phyloP scores from a whole-genome alignment of 2,329 filamentous ascomycete species.

The Neocatenulostroma microsporum region DNA sequence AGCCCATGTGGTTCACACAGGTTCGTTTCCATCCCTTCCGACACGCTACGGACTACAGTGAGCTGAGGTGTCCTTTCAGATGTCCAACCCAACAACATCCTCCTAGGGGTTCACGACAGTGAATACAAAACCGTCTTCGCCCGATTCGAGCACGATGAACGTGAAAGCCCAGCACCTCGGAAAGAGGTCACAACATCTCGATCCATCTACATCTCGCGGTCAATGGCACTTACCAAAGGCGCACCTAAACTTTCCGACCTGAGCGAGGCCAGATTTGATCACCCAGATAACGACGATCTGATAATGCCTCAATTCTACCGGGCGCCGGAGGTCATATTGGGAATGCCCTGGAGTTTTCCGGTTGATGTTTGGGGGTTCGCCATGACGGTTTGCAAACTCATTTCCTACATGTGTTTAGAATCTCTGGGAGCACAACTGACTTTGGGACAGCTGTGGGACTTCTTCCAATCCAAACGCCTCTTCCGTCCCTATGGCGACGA shows the following conservation, averaged over 20 bases:
- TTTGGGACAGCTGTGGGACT: constrained; percentile 29
- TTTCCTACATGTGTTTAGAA: too few relatives aligned
- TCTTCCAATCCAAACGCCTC: constrained; percentile 30
- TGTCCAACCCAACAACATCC: constrained; percentile 32
- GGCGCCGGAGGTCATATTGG: constrained; percentile 33
- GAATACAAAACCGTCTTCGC: constrained; percentile 27
- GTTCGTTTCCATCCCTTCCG: constrained; percentile 9
- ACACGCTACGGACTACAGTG: background rate
- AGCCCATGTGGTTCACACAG: constrained; percentile 23
- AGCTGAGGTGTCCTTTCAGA: constrained; percentile 19
- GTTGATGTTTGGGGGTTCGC: constrained; percentile 36
- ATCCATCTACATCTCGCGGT: constrained; percentile 28
- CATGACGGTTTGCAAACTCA: too few relatives aligned
- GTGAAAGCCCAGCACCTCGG: constrained; percentile 25
- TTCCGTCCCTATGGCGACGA: constrained; percentile 22
- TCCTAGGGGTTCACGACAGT: constrained; percentile 28
- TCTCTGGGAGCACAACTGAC: background rate
- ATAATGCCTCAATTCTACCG: constrained; percentile 32
- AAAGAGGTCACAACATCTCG: constrained; percentile 24
- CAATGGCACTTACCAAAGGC: constrained; percentile 28
- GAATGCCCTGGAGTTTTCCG: constrained; percentile 29
- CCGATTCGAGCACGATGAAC: constrained; percentile 28
- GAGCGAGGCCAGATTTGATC: constrained; percentile 32
- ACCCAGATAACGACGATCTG: constrained; percentile 23
- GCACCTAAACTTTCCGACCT: constrained; percentile 21